phyloP scores from a whole-genome alignment of 164 flowering plant species.

The Santalum album region DNA sequence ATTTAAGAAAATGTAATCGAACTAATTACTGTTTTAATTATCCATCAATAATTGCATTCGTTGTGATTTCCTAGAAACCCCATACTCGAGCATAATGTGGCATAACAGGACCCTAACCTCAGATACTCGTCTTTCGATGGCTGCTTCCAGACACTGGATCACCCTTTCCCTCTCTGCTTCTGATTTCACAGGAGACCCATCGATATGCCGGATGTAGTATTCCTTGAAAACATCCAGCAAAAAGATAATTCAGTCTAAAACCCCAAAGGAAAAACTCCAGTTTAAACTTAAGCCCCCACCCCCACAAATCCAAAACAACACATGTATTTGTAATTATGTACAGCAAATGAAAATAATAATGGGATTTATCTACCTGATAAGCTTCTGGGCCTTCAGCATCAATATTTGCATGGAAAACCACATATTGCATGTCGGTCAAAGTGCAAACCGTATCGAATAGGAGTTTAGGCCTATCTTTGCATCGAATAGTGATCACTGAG shows the following conservation, averaged over 20 bases:
- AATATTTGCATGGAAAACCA: conserved; percentile 78
- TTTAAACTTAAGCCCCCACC: background rate
- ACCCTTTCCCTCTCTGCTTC: conserved; percentile 75
- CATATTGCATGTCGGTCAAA: conserved; percentile 92
- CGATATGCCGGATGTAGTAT: conserved; percentile 64
- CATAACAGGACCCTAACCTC: conserved; percentile 37
- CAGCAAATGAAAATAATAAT: background rate
- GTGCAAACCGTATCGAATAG: conserved; percentile 84
- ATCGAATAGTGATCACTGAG: conserved; percentile 64
- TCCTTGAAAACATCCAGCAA: conserved; percentile 35
- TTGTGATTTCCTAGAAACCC: too few species aligned
- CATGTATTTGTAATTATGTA: background rate
- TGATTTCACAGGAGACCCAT: conserved; percentile 75
- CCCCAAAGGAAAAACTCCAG: background rate
- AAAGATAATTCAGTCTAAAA: conserved; percentile 4
- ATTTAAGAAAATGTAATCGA: too few species aligned
- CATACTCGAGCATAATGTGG: background rate
- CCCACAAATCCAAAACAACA: background rate
- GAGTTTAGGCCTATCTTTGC: conserved; percentile 86
- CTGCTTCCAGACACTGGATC: conserved; percentile 85
- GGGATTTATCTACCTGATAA: conserved; percentile 49
- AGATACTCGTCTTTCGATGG: conserved; percentile 89
- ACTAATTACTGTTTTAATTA: too few species aligned
- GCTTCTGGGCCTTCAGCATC: conserved; percentile 74
- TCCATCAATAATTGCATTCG: too few species aligned